These are phyloP conservation scores for Candida smagusa DNA, from an alignment of 1,139 yeast species.

Conservation along the genomic window DNA sequence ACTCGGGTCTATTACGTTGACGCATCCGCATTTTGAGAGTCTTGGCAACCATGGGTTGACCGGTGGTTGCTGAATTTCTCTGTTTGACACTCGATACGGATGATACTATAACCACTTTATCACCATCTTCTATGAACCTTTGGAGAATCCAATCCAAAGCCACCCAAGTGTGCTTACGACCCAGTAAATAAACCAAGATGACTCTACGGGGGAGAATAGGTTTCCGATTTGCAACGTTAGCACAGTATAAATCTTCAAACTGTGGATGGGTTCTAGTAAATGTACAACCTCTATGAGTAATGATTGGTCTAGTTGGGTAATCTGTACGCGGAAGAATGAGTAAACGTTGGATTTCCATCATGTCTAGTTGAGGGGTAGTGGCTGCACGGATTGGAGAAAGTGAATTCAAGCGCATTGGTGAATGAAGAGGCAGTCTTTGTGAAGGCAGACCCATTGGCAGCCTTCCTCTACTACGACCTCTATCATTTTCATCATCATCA, in stretches of 20 bases:
- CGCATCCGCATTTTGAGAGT: conserved; percentile 31
- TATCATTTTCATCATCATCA: conserved; percentile 9
- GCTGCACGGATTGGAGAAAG: conserved; percentile 3
- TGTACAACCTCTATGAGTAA: conserved; percentile 51
- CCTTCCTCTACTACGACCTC: conserved; percentile 6
- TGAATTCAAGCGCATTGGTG: conserved; percentile 5
- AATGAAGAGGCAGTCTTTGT: conserved; percentile 3
- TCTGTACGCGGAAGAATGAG: conserved; percentile 9
- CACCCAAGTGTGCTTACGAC: conserved; percentile 76
- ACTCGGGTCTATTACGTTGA: conserved; percentile 34
- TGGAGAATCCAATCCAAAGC: conserved; percentile 67
- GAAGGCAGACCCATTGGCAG: conserved; percentile 4
- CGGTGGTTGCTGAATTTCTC: conserved; percentile 3
- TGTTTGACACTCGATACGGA: conserved; percentile 22
- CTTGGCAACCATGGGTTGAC: conserved; percentile 17
- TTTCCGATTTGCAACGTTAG: conserved; percentile 24
- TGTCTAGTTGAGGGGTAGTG: conserved; percentile 1
- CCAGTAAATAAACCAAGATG: conserved; percentile 63
- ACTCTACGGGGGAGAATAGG: conserved; percentile 53
- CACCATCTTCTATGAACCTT: conserved; percentile 56
- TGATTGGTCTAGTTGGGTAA: conserved; percentile 54
- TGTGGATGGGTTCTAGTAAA: conserved; percentile 43
- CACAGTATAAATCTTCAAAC: conserved; percentile 37
- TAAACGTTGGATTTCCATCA: conserved; percentile 6
- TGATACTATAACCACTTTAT: conserved; percentile 57